Conservation (phyloP, 176 grass and related monocot genomes). For the Rhynchospora tenuis region DNA sequence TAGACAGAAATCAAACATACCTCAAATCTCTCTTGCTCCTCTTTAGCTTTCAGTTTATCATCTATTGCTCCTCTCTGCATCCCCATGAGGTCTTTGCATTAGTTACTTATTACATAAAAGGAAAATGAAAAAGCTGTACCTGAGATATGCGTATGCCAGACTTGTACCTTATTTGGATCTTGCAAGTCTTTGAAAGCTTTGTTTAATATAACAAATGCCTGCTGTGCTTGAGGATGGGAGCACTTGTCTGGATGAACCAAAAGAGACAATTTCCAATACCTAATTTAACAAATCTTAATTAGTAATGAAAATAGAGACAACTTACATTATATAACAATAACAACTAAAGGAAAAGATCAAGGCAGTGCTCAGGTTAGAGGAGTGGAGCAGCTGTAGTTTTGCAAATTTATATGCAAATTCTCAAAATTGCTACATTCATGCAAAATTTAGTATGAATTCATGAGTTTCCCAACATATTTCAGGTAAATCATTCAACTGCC, state of each 20-base stretch:
- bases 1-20: constrained; percentile 32
- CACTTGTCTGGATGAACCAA: constrained; percentile 95
- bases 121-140: not conserved
- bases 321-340: not conserved
- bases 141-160: not conserved
- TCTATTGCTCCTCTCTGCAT: constrained; percentile 76
- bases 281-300: constrained; percentile 24
- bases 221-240: constrained; percentile 84
- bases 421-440: not conserved
- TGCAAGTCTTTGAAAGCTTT: constrained; percentile 95
- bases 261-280: constrained; percentile 97
- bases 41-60: constrained; percentile 87
- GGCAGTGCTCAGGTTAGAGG: not conserved
- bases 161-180: constrained; percentile 75
- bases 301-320: constrained; percentile 12
- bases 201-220: constrained; percentile 84
- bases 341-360: not conserved
- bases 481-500: not conserved
- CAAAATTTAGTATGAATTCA: not conserved
- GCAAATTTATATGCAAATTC: not conserved
- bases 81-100: not conserved
- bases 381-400: not conserved
- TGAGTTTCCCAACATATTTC: not conserved
- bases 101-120: not conserved
- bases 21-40: constrained; percentile 91